Percentiles rank a stretch among this genome's conserved stretches.
These are phyloP conservation scores for Phytophthora ramorum DNA, from an alignment of 352 stramenopile species.

Conservation along the genomic window DNA sequence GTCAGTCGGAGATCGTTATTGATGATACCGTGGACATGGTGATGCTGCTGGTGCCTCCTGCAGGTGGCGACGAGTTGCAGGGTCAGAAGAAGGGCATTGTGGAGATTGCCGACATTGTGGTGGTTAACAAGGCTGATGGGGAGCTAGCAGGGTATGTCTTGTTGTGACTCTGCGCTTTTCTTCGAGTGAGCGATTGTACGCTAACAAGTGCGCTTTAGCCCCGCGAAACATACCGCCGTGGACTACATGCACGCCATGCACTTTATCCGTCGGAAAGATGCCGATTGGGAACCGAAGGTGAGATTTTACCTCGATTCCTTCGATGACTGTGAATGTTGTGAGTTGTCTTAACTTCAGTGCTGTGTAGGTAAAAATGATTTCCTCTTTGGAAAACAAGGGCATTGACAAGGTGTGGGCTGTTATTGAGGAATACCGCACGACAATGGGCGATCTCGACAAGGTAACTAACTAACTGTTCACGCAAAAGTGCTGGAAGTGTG, in stretches of 20 bases:
- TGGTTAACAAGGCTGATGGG: conserved; percentile 98
- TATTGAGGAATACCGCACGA: conserved; percentile 63
- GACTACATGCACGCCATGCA: conserved; percentile 88
- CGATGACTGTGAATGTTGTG: neutral
- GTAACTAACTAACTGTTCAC: conserved; percentile 19
- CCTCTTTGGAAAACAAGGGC: conserved; percentile 67
- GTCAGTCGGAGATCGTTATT: conserved; percentile 98
- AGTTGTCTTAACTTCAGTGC: neutral
- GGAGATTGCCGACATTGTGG: conserved; percentile 96
- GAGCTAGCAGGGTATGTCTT: conserved; percentile 59
- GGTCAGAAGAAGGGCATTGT: conserved; percentile 99
- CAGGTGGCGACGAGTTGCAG: conserved; percentile 96
- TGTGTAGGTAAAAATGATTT: conserved; percentile 73
- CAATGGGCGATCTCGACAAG: conserved; percentile 67
- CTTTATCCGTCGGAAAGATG: conserved; percentile 82
- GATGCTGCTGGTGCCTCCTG: conserved; percentile 95
- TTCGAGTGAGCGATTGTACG: neutral
- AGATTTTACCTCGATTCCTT: neutral
- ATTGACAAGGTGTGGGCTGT: conserved; percentile 79
- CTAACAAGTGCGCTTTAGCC: conserved; percentile 33
- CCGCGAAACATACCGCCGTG: conserved; percentile 73
- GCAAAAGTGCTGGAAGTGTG: neutral
- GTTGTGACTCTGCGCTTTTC: neutral
- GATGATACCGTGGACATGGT: conserved; percentile 97
- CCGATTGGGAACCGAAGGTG: conserved; percentile 81